phyloP scores from a whole-genome alignment of 2,329 filamentous ascomycete genomes.

The Cytospora paraplurivora region DNA sequence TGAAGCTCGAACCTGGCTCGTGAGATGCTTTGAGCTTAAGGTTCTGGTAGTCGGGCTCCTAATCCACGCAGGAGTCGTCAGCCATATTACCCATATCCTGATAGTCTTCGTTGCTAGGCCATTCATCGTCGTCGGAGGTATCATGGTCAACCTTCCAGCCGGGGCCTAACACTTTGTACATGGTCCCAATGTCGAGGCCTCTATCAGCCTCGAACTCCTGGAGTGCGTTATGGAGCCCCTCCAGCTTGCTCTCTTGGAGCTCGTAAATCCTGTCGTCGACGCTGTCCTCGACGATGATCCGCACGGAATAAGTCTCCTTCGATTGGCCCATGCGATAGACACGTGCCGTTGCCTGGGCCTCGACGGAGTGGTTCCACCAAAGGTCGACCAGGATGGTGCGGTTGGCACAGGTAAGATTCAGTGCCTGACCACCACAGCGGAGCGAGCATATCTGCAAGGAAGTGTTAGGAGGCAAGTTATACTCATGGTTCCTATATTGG shows the following conservation, averaged over 20 bases:
- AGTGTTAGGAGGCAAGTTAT: not conserved
- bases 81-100: not conserved
- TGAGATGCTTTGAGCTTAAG: not conserved
- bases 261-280: conserved; percentile 49
- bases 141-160: not conserved
- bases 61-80: too few species aligned
- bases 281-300: conserved; percentile 56
- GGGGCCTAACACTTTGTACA: not conserved
- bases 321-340: conserved; percentile 67
- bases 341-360: conserved; percentile 64
- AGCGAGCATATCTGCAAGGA: conserved; percentile 31
- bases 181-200: not conserved
- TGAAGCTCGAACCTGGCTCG: not conserved
- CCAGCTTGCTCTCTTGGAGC: conserved; percentile 4
- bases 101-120: not conserved
- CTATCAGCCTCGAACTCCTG: not conserved
- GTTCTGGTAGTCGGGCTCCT: too few species aligned
- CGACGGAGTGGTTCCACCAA: conserved; percentile 64
- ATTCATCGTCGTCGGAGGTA: not conserved
- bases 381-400: conserved; percentile 57
- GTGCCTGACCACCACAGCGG: conserved; percentile 40
- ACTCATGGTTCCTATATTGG: not conserved
- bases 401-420: conserved; percentile 49
- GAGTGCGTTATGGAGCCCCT: not conserved
- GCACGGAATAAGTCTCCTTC: conserved; percentile 59